These are phyloP conservation scores for Crucibulum laeve DNA, from an alignment of 768 basidiomycete genomes.

Conservation along the genomic window DNA sequence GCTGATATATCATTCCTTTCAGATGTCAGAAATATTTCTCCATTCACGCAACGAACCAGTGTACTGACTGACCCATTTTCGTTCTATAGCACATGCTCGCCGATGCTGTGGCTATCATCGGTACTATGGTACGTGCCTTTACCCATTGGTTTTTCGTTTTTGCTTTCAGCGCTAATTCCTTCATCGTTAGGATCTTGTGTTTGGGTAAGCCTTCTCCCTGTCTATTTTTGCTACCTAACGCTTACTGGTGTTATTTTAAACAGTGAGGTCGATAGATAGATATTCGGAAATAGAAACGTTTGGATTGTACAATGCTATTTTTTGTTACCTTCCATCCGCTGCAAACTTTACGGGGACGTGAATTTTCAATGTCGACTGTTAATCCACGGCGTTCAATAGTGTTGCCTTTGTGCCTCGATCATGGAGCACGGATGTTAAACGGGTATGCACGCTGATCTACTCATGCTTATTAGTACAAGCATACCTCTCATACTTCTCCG, in stretches of 20 bases:
- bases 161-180: conserved; percentile 3
- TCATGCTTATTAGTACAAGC: too few species aligned
- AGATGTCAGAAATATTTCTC: conserved; percentile 35
- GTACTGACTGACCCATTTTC: conserved; percentile 13
- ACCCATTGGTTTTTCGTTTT: conserved; percentile 6
- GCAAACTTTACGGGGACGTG: too few species aligned
- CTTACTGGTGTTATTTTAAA: conserved; percentile 4
- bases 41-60: conserved; percentile 9
- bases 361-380: too few species aligned
- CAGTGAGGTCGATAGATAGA: conserved; percentile 36
- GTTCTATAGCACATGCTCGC: conserved; percentile 75
- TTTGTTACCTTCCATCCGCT: too few species aligned
- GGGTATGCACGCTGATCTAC: too few species aligned
- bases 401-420: too few species aligned
- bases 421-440: too few species aligned
- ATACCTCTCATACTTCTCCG: too few species aligned
- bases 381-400: too few species aligned
- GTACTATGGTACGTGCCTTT: conserved; percentile 76
- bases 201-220: conserved; percentile 62
- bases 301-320: not conserved
- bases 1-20: conserved; percentile 12
- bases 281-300: not conserved
- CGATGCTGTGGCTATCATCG: conserved; percentile 95
- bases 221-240: not conserved
- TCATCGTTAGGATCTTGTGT: conserved; percentile 71